Evolutionary conservation across 1,284 basidiomycete species (phyloP).

Genomic region (Puccinia coronata): DNA sequence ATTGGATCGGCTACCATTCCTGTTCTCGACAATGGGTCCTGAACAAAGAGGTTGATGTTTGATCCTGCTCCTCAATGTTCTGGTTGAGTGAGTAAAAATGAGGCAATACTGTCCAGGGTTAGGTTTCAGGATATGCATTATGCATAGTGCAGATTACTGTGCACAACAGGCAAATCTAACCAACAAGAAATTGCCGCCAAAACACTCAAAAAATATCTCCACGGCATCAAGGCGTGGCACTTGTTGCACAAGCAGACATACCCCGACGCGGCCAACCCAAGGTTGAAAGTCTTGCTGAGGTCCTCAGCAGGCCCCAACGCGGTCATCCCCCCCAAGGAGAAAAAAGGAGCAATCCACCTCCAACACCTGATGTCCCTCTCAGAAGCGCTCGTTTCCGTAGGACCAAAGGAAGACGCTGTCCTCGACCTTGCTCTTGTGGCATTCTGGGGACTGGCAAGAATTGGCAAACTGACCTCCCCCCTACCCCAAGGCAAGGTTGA

Average conservation of each 20-base stretch:
- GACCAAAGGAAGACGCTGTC: neutral
- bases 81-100: too few species aligned
- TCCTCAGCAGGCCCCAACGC: neutral
- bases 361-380: neutral
- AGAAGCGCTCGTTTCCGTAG: neutral
- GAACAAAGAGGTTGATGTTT: too few species aligned
- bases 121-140: too few species aligned
- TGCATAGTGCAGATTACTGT: too few species aligned
- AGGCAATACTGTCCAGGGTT: too few species aligned
- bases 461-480: neutral
- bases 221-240: neutral
- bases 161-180: too few species aligned
- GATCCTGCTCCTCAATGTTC: too few species aligned
- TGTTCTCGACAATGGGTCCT: too few species aligned
- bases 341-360: neutral
- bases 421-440: neutral
- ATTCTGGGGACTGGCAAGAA: constrained; percentile 4
- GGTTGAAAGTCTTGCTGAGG: neutral
- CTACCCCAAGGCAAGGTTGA: too few species aligned
- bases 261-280: neutral
- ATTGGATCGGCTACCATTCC: too few species aligned
- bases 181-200: neutral
- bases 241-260: neutral
- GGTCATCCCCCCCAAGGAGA: neutral
- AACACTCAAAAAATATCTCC: neutral